Conservation (phyloP, 148 eudicot genomes). For the Rhododendron vialii region DNA sequence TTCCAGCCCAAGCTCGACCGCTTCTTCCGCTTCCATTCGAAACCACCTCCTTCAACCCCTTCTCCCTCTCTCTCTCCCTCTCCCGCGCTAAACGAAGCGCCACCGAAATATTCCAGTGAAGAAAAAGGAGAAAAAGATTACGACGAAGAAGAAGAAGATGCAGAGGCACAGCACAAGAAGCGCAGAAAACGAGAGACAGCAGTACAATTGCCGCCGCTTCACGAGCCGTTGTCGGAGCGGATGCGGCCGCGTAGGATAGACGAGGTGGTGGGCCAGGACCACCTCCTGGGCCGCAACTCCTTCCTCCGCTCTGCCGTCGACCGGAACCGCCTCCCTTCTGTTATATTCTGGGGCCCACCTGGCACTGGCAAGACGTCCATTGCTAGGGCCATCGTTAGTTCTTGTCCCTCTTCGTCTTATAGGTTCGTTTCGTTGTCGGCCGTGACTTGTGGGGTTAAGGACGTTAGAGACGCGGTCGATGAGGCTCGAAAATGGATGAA, state of each 20-base stretch:
- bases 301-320: slow-evolving; percentile 50
- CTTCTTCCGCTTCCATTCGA: slow-evolving; percentile 24
- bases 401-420: slow-evolving; percentile 24
- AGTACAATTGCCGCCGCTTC: slow-evolving; percentile 1
- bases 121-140: not conserved
- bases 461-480: slow-evolving; percentile 72
- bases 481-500: slow-evolving; percentile 39
- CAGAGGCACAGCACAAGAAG: slow-evolving; percentile 15
- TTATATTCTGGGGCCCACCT: slow-evolving; percentile 93
- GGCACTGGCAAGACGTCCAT: slow-evolving; percentile 94
- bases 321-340: slow-evolving; percentile 57
- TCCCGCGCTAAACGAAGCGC: not conserved
- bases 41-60: not conserved
- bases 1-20: slow-evolving; percentile 39
- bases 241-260: slow-evolving; percentile 64
- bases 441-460: slow-evolving; percentile 74
- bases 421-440: slow-evolving; percentile 68
- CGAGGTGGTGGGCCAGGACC: slow-evolving; percentile 74
- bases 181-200: slow-evolving; percentile 24
- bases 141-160: not conserved
- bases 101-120: not conserved
- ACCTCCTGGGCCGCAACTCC: slow-evolving; percentile 48
- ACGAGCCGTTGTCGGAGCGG: slow-evolving; percentile 58
- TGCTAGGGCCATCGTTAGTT: slow-evolving; percentile 52
- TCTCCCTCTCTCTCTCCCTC: not conserved